Percentiles rank a stretch among this genome's conserved stretches.
These are phyloP conservation scores for Geranium incanum DNA, from an alignment of 441 rosid genomes.

Conservation along the genomic window DNA sequence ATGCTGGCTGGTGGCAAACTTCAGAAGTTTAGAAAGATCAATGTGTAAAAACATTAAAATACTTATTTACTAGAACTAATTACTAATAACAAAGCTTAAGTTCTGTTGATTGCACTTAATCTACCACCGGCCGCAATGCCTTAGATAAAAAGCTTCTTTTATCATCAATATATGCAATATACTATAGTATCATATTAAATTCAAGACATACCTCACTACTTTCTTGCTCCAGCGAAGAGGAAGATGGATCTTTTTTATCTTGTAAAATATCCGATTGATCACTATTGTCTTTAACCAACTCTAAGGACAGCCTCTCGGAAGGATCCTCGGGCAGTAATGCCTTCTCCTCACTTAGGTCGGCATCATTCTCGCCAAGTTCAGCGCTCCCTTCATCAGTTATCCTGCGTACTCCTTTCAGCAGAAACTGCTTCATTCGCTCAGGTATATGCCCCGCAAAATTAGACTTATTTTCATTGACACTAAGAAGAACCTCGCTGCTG, in stretches of 20 bases:
- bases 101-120: background rate
- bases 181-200: slow-evolving; percentile 2
- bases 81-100: background rate
- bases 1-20: background rate
- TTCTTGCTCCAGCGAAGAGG: slow-evolving; percentile 62
- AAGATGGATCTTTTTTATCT: slow-evolving; percentile 49
- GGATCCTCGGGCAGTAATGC: slow-evolving; percentile 40
- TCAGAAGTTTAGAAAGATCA: background rate
- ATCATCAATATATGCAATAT: slow-evolving; percentile 1
- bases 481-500: slow-evolving; percentile 38
- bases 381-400: slow-evolving; percentile 82
- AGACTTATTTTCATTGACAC: slow-evolving; percentile 49
- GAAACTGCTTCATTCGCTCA: slow-evolving; percentile 93
- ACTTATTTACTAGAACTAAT: background rate
- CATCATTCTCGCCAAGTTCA: slow-evolving; percentile 58
- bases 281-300: slow-evolving; percentile 47
- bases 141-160: background rate
- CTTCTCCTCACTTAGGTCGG: slow-evolving; percentile 43
- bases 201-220: slow-evolving; percentile 59
- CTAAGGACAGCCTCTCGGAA: slow-evolving; percentile 41
- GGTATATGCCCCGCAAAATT: slow-evolving; percentile 81
- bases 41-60: background rate
- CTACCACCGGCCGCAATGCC: background rate
- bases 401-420: slow-evolving; percentile 76
- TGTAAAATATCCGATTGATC: slow-evolving; percentile 56